Percentiles rank a stretch among this genome's conserved stretches.
Conservation (phyloP, 2,329 filamentous ascomycete genomes). For the Claviceps cyperi region DNA sequence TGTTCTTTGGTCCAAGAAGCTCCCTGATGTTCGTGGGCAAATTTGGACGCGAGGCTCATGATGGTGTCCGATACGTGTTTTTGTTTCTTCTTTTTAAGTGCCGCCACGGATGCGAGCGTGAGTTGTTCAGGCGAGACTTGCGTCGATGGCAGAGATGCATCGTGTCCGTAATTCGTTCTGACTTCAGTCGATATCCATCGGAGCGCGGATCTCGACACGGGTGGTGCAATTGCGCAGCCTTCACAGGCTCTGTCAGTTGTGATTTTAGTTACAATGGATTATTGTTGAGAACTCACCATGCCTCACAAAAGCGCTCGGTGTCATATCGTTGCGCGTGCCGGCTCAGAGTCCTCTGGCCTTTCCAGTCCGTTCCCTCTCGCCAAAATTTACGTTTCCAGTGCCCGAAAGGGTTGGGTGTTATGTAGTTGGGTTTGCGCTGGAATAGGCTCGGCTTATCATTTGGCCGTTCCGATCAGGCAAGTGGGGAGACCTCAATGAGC, state of each 20-base stretch:
- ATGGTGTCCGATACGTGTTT: slow-evolving; percentile 19
- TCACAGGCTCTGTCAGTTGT: slow-evolving; percentile 4
- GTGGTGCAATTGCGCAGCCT: slow-evolving; percentile 32
- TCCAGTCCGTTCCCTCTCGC: neutral
- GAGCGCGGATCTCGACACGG: slow-evolving; percentile 21
- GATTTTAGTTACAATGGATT: neutral
- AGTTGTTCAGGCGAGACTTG: slow-evolving; percentile 10
- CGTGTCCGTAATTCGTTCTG: slow-evolving; percentile 7
- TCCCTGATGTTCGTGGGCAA: slow-evolving; percentile 19
- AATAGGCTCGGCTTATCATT: slow-evolving; percentile 2
- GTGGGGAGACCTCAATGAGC: too few relatives aligned
- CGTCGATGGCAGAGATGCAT: slow-evolving; percentile 6
- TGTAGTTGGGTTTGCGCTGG: too few relatives aligned
- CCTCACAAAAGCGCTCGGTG: slow-evolving; percentile 38
- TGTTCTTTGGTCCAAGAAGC: slow-evolving; percentile 19
- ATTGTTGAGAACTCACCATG: slow-evolving; percentile 29
- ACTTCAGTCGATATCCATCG: slow-evolving; percentile 20
- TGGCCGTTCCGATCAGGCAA: slow-evolving; percentile 8
- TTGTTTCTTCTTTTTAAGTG: slow-evolving; percentile 21
- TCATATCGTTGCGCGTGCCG: slow-evolving; percentile 28
- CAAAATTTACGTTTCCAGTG: slow-evolving; percentile 1
- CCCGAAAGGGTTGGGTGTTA: too few relatives aligned
- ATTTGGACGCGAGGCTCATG: slow-evolving; percentile 21
- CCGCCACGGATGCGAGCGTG: slow-evolving; percentile 9
- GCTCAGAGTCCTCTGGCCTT: neutral